Evolutionary conservation across 208 protist species (phyloP).

Genomic region (Acanthamoeba rhysodes): DNA sequence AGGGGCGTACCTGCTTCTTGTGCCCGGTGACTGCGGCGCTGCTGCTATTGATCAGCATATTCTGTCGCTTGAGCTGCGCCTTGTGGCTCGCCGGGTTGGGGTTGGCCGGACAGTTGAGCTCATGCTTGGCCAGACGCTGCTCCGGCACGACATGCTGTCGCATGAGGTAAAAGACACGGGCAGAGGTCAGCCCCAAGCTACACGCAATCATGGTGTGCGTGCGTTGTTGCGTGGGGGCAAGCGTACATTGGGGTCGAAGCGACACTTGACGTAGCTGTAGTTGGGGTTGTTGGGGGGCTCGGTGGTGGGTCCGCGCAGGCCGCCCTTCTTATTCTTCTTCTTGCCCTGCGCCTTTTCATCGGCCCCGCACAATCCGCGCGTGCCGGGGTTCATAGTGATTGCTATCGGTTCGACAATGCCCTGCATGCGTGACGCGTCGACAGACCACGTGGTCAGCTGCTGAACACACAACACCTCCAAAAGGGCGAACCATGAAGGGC

Average conservation of each 20-base stretch:
- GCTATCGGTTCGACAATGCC: conserved; percentile 29
- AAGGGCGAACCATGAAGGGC: background rate
- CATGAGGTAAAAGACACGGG: background rate
- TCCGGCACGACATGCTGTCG: background rate
- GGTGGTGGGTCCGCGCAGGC: background rate
- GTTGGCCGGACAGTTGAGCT: conserved; percentile 22
- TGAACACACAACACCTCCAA: background rate
- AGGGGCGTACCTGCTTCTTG: background rate
- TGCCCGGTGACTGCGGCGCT: background rate
- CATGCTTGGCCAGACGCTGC: background rate
- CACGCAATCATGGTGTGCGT: background rate
- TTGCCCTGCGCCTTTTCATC: background rate
- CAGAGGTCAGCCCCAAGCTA: background rate
- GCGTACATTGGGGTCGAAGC: conserved; percentile 22
- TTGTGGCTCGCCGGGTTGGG: background rate
- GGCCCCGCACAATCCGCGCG: conserved; percentile 11
- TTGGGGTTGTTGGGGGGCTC: background rate
- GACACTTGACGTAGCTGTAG: conserved; percentile 1
- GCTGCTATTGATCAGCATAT: conserved; percentile 1
- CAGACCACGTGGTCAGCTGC: background rate
- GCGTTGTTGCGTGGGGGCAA: background rate
- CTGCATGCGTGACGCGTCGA: background rate
- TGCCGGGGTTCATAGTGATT: background rate
- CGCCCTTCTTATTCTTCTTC: conserved; percentile 37
- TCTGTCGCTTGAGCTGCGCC: background rate